phyloP scores from a whole-genome alignment of 129 eudicot species.

The Arctium lappa region DNA sequence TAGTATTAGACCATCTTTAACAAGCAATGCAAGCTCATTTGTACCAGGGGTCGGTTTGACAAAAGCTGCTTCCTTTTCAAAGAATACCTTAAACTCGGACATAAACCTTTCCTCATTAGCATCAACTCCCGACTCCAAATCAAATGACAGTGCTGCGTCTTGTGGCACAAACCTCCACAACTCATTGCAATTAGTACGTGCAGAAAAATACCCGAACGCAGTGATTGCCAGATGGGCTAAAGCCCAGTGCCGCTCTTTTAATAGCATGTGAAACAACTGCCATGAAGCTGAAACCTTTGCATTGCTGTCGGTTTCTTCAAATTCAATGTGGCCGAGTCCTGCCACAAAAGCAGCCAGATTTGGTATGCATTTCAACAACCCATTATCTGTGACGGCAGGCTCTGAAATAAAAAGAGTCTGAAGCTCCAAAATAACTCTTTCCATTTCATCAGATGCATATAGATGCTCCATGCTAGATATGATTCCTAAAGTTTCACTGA shows the following conservation, averaged over 20 bases:
- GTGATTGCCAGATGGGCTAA: constrained; percentile 62
- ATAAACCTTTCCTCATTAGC: constrained; percentile 73
- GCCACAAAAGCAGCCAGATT: constrained; percentile 73
- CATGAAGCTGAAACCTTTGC: constrained; percentile 55
- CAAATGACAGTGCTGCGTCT: constrained; percentile 87
- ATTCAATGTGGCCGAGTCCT: constrained; percentile 59
- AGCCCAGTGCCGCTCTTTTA: constrained; percentile 92
- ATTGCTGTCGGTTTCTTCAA: constrained; percentile 45
- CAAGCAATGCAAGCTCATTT: constrained; percentile 39
- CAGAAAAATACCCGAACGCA: constrained; percentile 90
- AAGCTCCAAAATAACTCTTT: constrained; percentile 58
- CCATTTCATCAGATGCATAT: constrained; percentile 73
- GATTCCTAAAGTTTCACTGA: constrained; percentile 57
- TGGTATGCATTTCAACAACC: constrained; percentile 69
- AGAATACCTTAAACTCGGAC: constrained; percentile 74
- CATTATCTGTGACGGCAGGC: constrained; percentile 33
- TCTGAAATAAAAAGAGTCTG: constrained; percentile 58
- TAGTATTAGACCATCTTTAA: constrained; percentile 51
- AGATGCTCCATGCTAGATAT: constrained; percentile 65
- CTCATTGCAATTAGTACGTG: constrained; percentile 67
- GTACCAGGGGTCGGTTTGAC: constrained; percentile 31
- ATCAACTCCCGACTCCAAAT: constrained; percentile 53
- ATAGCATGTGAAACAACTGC: constrained; percentile 71
- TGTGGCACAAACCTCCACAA: constrained; percentile 90
- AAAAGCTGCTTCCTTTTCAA: constrained; percentile 74